Conservation (phyloP, 2,329 filamentous ascomycete genomes). For the Fusarium pininemorale region DNA sequence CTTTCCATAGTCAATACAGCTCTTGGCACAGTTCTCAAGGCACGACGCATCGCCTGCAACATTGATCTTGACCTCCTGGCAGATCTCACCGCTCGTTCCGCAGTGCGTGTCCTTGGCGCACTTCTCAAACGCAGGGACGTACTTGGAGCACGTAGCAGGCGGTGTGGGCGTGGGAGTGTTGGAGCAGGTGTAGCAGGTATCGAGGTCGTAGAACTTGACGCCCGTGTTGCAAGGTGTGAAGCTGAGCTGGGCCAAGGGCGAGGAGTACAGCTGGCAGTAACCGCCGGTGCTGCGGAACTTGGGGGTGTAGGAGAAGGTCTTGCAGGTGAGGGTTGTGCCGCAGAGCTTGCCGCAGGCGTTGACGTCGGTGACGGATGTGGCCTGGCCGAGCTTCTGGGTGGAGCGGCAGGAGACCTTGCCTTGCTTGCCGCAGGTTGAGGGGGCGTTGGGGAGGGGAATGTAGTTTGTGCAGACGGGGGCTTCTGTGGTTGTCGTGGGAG, state of each 20-base stretch:
- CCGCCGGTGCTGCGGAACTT: background rate
- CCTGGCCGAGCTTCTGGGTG: slow-evolving; percentile 4
- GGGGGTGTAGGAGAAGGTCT: slow-evolving; percentile 11
- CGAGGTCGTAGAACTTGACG: slow-evolving; percentile 28
- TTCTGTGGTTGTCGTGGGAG: background rate
- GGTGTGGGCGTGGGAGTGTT: background rate
- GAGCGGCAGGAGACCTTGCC: slow-evolving; percentile 10
- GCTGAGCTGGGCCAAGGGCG: background rate
- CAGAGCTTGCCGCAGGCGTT: slow-evolving; percentile 11
- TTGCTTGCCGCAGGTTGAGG: slow-evolving; percentile 13
- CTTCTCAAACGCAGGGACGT: slow-evolving; percentile 14
- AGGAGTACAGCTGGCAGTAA: slow-evolving; percentile 11
- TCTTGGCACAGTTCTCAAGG: slow-evolving; percentile 33
- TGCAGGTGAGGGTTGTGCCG: slow-evolving; percentile 7
- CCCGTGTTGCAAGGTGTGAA: slow-evolving; percentile 6
- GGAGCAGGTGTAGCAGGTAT: slow-evolving; percentile 14
- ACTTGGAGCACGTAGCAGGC: slow-evolving; percentile 18
- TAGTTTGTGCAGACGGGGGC: slow-evolving; percentile 19
- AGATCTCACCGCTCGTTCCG: slow-evolving; percentile 13
- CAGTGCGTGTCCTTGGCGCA: slow-evolving; percentile 15
- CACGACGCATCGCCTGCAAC: slow-evolving; percentile 7
- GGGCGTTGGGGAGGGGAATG: background rate
- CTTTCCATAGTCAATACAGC: slow-evolving; percentile 17
- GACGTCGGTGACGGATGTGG: background rate
- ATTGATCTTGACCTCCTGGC: slow-evolving; percentile 6